These are phyloP conservation scores for Ophiostoma tasmaniense DNA, from an alignment of 2,329 filamentous ascomycete genomes.

Conservation along the genomic window DNA sequence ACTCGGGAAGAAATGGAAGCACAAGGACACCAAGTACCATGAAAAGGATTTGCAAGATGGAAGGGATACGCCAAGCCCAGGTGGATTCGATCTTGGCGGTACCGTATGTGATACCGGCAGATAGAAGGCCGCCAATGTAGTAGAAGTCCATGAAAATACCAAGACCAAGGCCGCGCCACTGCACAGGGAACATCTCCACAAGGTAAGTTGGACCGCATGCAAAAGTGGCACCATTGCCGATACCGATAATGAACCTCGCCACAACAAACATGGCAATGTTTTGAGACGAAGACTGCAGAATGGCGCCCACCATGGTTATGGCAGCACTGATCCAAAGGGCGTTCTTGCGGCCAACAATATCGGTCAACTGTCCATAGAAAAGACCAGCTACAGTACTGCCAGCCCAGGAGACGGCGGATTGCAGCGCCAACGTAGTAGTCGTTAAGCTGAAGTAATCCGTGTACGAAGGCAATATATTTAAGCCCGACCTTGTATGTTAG, in stretches of 20 bases:
- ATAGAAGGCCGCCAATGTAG: constrained; percentile 4
- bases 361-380: constrained; percentile 9
- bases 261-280: constrained; percentile 26
- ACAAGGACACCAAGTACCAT: constrained; percentile 24
- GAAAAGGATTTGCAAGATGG: constrained; percentile 21
- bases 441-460: constrained; percentile 28
- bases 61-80: constrained; percentile 22
- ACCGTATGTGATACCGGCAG: constrained; percentile 11
- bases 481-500: background rate
- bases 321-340: constrained; percentile 19
- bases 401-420: constrained; percentile 17
- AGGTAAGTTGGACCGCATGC: constrained; percentile 13
- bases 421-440: constrained; percentile 23
- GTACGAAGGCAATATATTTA: constrained; percentile 28
- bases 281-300: constrained; percentile 22
- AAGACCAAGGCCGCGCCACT: constrained; percentile 29
- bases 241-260: constrained; percentile 24
- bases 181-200: constrained; percentile 12
- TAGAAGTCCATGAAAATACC: constrained; percentile 26
- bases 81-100: constrained; percentile 12
- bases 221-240: constrained; percentile 32
- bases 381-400: constrained; percentile 21
- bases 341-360: constrained; percentile 18
- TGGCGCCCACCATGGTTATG: constrained; percentile 20
- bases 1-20: constrained; percentile 18